phyloP scores from a whole-genome alignment of 2,329 filamentous ascomycete genomes.

The Periconia sp. region DNA sequence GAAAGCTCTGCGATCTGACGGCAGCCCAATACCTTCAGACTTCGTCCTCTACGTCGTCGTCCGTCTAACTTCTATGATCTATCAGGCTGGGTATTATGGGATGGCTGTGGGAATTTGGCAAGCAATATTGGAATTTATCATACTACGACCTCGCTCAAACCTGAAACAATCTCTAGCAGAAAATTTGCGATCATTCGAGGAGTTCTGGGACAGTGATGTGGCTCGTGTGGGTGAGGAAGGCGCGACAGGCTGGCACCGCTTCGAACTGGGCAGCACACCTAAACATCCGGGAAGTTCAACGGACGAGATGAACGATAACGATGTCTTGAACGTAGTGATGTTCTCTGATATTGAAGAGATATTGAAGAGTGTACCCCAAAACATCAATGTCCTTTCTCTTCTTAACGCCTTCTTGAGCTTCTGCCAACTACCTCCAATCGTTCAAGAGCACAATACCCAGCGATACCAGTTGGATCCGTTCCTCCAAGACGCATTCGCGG shows the following conservation, averaged over 20 bases:
- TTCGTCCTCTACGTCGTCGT: constrained; percentile 68
- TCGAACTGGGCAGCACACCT: constrained; percentile 38
- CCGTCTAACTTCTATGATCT: constrained; percentile 71
- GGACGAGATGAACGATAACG: constrained; percentile 75
- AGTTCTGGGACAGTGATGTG: constrained; percentile 87
- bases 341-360: constrained; percentile 72
- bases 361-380: constrained; percentile 51
- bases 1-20: constrained; percentile 29
- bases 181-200: constrained; percentile 52
- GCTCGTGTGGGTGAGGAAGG: constrained; percentile 73
- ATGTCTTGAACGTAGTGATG: constrained; percentile 80
- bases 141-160: constrained; percentile 57
- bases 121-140: constrained; percentile 71
- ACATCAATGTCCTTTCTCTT: constrained; percentile 50
- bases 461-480: constrained; percentile 58
- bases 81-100: constrained; percentile 78
- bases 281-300: constrained; percentile 69
- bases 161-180: not conserved
- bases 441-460: constrained; percentile 26
- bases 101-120: constrained; percentile 82
- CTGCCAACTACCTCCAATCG: constrained; percentile 53
- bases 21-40: not conserved
- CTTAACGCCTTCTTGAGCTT: constrained; percentile 65
- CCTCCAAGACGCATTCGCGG: constrained; percentile 37
- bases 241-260: constrained; percentile 71